These are phyloP conservation scores for Cunninghamia lanceolata DNA, from an alignment of 75 land plant species.

Conservation along the genomic window DNA sequence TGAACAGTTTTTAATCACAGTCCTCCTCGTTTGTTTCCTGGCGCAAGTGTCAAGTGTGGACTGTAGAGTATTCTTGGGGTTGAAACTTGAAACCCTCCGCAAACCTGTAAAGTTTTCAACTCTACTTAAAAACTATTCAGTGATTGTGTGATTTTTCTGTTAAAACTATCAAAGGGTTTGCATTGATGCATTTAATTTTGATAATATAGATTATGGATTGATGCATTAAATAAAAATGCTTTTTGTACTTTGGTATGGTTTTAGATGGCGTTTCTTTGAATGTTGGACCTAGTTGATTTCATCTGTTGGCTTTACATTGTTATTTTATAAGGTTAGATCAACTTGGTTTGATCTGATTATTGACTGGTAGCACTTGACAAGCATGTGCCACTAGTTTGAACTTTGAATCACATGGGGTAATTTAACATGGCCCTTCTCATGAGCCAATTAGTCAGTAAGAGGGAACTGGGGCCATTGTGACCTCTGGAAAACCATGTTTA, in stretches of 20 bases:
- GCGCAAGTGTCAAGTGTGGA: background rate
- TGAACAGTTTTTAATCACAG: background rate
- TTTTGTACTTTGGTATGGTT: too few relatives aligned
- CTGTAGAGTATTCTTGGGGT: background rate
- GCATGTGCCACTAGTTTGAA: background rate
- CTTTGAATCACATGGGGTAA: background rate
- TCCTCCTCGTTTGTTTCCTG: background rate
- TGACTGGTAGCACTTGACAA: background rate
- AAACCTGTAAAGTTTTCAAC: background rate
- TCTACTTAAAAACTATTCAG: background rate
- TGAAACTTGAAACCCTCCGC: background rate
- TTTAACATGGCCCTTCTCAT: background rate
- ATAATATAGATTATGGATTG: too few relatives aligned
- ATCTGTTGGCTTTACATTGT: background rate
- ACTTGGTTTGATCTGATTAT: background rate
- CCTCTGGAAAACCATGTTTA: background rate
- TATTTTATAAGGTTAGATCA: background rate
- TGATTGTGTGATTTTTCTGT: background rate
- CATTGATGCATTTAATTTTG: too few relatives aligned
- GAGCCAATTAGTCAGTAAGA: background rate
- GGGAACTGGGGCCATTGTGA: background rate
- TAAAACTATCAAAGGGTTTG: too few relatives aligned
- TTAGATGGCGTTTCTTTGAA: background rate
- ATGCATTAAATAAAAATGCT: too few relatives aligned
- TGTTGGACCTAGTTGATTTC: background rate